phyloP scores from a whole-genome alignment of 2,329 filamentous ascomycete species.

The Colletotrichum aenigma region DNA sequence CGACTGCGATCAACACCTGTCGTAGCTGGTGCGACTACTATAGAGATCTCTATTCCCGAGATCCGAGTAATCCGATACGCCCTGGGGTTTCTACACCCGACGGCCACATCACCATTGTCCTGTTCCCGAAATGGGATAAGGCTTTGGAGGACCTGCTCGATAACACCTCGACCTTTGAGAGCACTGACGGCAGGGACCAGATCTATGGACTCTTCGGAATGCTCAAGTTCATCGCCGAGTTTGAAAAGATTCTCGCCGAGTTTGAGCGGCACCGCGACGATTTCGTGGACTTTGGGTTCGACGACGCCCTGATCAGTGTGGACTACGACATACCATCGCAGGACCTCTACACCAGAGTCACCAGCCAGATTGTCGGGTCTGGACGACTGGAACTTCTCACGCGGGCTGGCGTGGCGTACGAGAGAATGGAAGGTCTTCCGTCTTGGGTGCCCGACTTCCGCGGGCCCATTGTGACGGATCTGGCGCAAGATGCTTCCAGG shows the following conservation, averaged over 20 bases:
- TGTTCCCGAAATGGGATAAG: not conserved
- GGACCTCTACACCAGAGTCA: not conserved
- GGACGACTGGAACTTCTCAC: not conserved
- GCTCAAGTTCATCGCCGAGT: not conserved
- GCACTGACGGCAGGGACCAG: not conserved
- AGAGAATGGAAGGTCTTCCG: not conserved
- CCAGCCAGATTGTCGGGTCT: not conserved
- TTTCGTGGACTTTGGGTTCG: not conserved
- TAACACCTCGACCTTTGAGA: not conserved
- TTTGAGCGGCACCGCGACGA: not conserved
- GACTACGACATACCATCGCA: not conserved
- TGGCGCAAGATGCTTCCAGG: not conserved
- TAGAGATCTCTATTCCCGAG: not conserved
- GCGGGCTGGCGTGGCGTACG: not conserved
- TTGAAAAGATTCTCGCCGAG: not conserved
- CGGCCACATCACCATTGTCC: not conserved
- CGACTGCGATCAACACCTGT: not conserved
- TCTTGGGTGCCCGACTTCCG: not conserved
- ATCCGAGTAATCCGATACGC: not conserved
- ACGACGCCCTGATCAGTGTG: not conserved
- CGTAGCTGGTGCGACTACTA: not conserved
- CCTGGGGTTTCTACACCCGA: not conserved
- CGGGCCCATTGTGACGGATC: not conserved
- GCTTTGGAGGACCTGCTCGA: not conserved
- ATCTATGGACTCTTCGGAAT: not conserved